Evolutionary conservation across 192 early-diverging fungal genomes (phyloP).

Genomic region (Rhizoclosmatium globosum): DNA sequence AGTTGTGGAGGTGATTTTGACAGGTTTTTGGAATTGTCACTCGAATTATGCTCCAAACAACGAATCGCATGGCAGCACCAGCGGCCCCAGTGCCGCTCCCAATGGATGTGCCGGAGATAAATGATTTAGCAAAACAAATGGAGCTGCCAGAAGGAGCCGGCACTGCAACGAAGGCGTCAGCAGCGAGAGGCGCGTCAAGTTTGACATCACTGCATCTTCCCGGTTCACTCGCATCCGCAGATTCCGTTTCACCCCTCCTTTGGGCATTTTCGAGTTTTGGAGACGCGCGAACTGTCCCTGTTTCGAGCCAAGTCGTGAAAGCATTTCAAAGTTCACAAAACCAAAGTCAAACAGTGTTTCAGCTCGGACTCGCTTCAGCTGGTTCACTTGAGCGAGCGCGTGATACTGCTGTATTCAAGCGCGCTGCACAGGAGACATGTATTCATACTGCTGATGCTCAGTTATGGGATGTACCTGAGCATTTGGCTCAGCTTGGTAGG

Average conservation of each 20-base stretch:
- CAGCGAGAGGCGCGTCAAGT: neutral
- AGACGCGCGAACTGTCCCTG: neutral
- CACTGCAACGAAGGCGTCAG: too few relatives aligned
- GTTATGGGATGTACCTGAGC: conserved; percentile 12
- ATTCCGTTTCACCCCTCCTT: conserved; percentile 10
- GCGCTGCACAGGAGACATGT: neutral
- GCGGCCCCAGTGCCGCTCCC: too few relatives aligned
- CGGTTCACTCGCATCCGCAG: neutral
- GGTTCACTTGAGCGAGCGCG: conserved; percentile 12
- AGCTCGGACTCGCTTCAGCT: neutral
- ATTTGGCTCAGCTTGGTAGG: conserved; percentile 18
- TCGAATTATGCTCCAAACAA: too few relatives aligned
- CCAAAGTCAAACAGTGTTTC: neutral
- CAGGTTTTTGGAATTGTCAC: too few relatives aligned
- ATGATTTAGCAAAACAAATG: too few relatives aligned
- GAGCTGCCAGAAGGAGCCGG: too few relatives aligned
- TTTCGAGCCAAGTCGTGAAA: neutral
- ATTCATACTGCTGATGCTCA: conserved; percentile 1
- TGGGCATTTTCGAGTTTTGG: neutral
- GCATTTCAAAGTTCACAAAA: neutral
- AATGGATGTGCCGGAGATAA: too few relatives aligned
- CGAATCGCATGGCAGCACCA: too few relatives aligned
- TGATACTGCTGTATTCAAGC: conserved; percentile 14
- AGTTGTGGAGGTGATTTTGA: too few relatives aligned
- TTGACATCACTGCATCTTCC: conserved; percentile 13